These are phyloP conservation scores for Brassica hybrid DNA, from an alignment of 441 rosid species.

Conservation along the genomic window DNA sequence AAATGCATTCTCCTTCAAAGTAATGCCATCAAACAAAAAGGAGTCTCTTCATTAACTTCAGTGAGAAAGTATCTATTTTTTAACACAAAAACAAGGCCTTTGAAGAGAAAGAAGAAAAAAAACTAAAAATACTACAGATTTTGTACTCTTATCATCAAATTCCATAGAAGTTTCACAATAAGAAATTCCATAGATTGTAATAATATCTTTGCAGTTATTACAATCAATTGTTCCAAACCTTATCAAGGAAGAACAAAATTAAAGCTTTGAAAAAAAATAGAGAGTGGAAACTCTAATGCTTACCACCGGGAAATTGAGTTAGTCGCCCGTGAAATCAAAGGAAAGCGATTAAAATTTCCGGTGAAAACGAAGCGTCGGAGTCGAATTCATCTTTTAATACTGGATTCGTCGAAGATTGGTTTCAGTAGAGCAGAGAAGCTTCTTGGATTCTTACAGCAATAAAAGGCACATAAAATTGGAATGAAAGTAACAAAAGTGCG, in stretches of 20 bases:
- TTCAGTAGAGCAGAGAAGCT: too few species aligned
- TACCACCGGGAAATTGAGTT: constrained; percentile 30
- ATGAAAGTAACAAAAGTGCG: constrained; percentile 16
- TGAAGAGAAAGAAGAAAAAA: constrained; percentile 8
- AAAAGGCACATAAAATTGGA: not conserved
- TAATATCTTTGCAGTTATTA: too few species aligned
- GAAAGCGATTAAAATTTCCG: constrained; percentile 1
- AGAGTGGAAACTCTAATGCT: not conserved
- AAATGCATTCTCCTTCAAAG: too few species aligned
- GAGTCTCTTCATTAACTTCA: not conserved
- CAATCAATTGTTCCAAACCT: not conserved
- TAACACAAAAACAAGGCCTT: not conserved
- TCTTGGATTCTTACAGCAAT: not conserved
- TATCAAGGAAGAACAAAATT: not conserved
- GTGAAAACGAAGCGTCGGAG: constrained; percentile 5
- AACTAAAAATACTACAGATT: constrained; percentile 1
- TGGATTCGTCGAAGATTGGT: not conserved
- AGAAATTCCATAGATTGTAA: too few species aligned
- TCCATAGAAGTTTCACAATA: constrained; percentile 18
- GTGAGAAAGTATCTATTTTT: constrained; percentile 4
- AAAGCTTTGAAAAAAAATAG: not conserved
- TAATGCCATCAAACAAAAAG: not conserved
- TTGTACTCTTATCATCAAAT: not conserved
- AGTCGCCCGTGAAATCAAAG: constrained; percentile 12
- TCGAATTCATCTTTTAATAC: not conserved